Conservation (phyloP, 371 early-diverging fungal species). For the Phascolomyces articulosus region DNA sequence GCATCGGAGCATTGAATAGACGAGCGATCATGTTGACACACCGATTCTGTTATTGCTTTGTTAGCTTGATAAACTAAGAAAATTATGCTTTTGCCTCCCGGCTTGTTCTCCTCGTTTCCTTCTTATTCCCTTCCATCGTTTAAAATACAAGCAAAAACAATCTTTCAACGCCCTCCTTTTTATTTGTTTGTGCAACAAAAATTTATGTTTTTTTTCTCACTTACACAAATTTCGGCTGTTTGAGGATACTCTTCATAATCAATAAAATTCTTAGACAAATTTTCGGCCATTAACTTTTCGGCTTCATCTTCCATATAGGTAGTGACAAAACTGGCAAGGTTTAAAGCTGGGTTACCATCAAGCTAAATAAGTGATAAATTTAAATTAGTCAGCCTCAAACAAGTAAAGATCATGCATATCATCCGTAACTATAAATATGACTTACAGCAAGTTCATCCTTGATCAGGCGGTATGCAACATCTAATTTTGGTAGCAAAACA, state of each 20-base stretch:
- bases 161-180: not conserved
- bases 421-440: no score
- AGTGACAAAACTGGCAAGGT: slow-evolving; percentile 77
- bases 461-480: slow-evolving; percentile 46
- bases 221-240: slow-evolving; percentile 48
- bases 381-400: no score
- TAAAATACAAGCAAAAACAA: no score
- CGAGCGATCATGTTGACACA: slow-evolving; percentile 74
- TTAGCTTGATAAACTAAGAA: slow-evolving; percentile 53
- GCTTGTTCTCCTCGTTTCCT: not conserved
- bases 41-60: no score
- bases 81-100: no score
- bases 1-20: slow-evolving; percentile 61
- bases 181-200: not conserved
- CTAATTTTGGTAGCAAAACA: slow-evolving; percentile 12
- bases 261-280: slow-evolving; percentile 71
- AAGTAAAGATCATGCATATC: no score
- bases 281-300: slow-evolving; percentile 71
- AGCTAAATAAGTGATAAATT: slow-evolving; percentile 34
- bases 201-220: slow-evolving; percentile 1
- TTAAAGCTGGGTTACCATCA: slow-evolving; percentile 72
- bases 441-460: slow-evolving; percentile 50
- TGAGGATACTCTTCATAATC: slow-evolving; percentile 75
- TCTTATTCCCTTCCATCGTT: not conserved
- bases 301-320: slow-evolving; percentile 65